Evolutionary conservation across 129 eudicot genomes (phyloP), one percentile per base, ranked within the genome.

Genomic region (Gnaphalium uliginosum): DNA sequence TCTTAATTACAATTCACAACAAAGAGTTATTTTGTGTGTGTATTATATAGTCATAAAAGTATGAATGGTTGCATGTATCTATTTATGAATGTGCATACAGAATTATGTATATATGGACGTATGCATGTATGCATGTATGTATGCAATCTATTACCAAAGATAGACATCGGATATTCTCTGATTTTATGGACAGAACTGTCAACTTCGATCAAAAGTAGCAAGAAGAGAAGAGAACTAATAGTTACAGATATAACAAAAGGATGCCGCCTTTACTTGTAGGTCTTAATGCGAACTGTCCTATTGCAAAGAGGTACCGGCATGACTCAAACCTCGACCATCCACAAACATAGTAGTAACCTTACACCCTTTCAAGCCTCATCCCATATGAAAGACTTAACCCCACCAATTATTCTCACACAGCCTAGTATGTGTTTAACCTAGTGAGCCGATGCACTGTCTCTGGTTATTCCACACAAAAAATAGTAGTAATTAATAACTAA

Each of bases 101-200:
- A 59, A 46, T 4, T 65, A 22, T 65, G 82, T 25, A 68, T 39
- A 25, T 22, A 2, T 58, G 23, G 8, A 35, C 4, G n/a, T n/a
- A n/a, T n/a, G n/a, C n/a, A n/a, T n/a, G 26, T 24, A 11, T 69
- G 50, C 4, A 53, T 51, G 24, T 13, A 46, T 46, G 29, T 53
- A 64, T 74, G 71, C 54, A 62, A 50, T 17, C 41, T 41, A 77
- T 37, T 57, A 27, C 69, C 25, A 43, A 74, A 26, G 70, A 39
- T 41, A 61, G n/a, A 41, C 46, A 59, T 39, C 7, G 39, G 63
- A 74, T 63, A 60, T 43, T 27, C 19, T 18, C 1, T 74, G 8
- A 10, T 6, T 25, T 41, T 63, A 43, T 58, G 68, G 56, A 62
- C 26, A 63, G 41, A 61, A 41, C 21, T 3, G 29, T 74, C 70